A percentile compares a stretch with the other conserved stretches of the same genome.
Conservation (phyloP, 805 yeast genomes). For the Wickerhamomyces rabaulensis region DNA sequence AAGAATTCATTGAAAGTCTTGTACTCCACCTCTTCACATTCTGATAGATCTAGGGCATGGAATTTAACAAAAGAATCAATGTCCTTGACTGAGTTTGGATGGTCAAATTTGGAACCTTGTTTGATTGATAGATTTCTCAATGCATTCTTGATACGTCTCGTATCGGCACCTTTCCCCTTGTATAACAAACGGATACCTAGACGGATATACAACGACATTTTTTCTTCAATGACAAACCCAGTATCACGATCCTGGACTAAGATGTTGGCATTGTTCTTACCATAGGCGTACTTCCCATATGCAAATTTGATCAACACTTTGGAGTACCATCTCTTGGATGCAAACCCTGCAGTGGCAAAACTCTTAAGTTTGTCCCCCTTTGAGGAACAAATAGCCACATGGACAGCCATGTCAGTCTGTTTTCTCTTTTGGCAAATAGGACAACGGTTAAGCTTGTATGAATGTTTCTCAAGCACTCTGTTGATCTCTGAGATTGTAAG, state of each 20-base stretch:
- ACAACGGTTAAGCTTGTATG: conserved; percentile 44
- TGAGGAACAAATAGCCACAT: conserved; percentile 80
- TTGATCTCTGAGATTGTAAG: conserved; percentile 51
- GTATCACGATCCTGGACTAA: conserved; percentile 88
- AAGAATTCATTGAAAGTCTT: conserved; percentile 85
- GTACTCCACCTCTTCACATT: conserved; percentile 56
- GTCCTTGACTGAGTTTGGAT: conserved; percentile 55
- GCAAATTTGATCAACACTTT: conserved; percentile 78
- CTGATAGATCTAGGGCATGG: conserved; percentile 71
- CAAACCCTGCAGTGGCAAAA: conserved; percentile 75
- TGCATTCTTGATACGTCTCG: conserved; percentile 52
- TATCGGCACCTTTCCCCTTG: conserved; percentile 63
- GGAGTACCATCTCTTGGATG: conserved; percentile 85
- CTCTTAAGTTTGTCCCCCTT: conserved; percentile 69
- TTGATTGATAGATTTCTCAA: conserved; percentile 63
- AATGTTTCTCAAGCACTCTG: conserved; percentile 41
- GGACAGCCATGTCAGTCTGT: conserved; percentile 74
- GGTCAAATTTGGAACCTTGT: conserved; percentile 83
- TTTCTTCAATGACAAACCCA: conserved; percentile 88
- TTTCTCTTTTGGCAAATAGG: conserved; percentile 73
- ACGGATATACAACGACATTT: conserved; percentile 83
- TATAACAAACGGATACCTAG: conserved; percentile 82
- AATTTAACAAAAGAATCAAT: conserved; percentile 77
- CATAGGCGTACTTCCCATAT: conserved; percentile 82
- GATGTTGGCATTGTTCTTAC: conserved; percentile 89